Evolutionary conservation across 2,329 filamentous ascomycete species (phyloP), one percentile per base, ranked within the genome.

Genomic region (Ilyonectria mors-panacis): DNA sequence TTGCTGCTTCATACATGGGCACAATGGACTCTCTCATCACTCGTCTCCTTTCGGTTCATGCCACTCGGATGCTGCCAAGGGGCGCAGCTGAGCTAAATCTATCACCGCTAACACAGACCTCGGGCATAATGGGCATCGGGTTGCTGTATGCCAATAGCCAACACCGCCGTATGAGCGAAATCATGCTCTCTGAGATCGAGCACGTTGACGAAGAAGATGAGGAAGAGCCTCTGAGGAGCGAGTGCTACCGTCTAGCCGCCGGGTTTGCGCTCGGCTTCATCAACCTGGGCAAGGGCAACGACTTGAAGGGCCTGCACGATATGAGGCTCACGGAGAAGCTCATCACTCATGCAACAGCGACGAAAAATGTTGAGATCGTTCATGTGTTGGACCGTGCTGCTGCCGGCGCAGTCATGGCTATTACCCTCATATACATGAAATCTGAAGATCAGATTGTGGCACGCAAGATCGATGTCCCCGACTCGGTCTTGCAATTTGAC

Each of bases 1-100:
- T 99, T 19, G 95, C 96, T 9, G 96, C 94, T 28, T 98, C 96
- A 1, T 97, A 97, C 78, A 87, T 98, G 72, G 96, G 97, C 1
- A 98, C 95, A 2, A 98, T 98, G 95, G 96, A 99, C 79, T 96
- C 94, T 2, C 86, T 98, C 30, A 95, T 98, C 67, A 98, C 96
- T 9, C 91, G 96, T 26, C 85, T 99, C 42, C 85, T 99, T 4
- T 99, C 96, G 3, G 95, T 99, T 1, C 96, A 99, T 80, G 94
- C 98, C 59, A 98, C 95, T 1, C 89, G 95, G 44, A 96, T 99
- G 92, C 85, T 99, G 7, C 96, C 96, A 10, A 89, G 92, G 13
- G 96, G 96, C 6, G 94, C 96, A 39, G 96, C 95, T 2, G 96
- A 99, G 80, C 86, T 99, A 12, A 99, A 99, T 73, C 82, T 99